Evolutionary conservation across 108 stramenopile genomes (phyloP).

Genomic region (Fragilariopsis cylindrus): DNA sequence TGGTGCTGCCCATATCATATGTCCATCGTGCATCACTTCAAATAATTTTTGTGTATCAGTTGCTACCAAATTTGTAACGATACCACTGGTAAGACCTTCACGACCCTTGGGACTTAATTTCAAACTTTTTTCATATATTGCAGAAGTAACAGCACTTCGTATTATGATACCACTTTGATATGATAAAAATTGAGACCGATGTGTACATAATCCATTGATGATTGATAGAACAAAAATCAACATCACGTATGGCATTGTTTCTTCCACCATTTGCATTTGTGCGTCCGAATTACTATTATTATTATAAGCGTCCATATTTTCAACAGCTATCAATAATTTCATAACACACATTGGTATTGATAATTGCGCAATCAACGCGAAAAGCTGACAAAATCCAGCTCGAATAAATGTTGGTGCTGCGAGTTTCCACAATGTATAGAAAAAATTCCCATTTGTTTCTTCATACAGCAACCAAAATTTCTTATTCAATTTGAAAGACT

Average conservation of each 20-base stretch:
- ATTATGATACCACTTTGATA: conserved; percentile 56
- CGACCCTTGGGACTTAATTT: conserved; percentile 50
- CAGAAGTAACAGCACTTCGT: conserved; percentile 46
- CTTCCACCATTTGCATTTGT: too few relatives aligned
- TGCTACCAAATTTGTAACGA: conserved; percentile 62
- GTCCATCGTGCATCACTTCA: conserved; percentile 71
- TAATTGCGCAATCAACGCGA: too few relatives aligned
- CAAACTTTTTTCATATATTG: conserved; percentile 53
- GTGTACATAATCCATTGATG: conserved; percentile 51
- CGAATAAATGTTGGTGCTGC: conserved; percentile 47
- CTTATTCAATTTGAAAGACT: conserved; percentile 11
- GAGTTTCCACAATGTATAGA: conserved; percentile 48
- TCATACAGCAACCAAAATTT: neutral
- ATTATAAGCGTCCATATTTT: too few relatives aligned
- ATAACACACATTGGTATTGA: too few relatives aligned
- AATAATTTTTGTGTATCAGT: conserved; percentile 77
- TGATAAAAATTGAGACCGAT: conserved; percentile 64
- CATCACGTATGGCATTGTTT: conserved; percentile 44
- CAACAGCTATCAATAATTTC: too few relatives aligned
- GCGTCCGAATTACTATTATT: too few relatives aligned
- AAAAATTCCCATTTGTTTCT: neutral
- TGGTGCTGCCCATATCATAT: conserved; percentile 79
- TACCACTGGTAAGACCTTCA: conserved; percentile 54
- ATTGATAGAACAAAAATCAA: conserved; percentile 42
- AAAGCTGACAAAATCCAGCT: conserved; percentile 36